Conservation (phyloP, 345 rosid genomes). For the Cochlearia excelsa region DNA sequence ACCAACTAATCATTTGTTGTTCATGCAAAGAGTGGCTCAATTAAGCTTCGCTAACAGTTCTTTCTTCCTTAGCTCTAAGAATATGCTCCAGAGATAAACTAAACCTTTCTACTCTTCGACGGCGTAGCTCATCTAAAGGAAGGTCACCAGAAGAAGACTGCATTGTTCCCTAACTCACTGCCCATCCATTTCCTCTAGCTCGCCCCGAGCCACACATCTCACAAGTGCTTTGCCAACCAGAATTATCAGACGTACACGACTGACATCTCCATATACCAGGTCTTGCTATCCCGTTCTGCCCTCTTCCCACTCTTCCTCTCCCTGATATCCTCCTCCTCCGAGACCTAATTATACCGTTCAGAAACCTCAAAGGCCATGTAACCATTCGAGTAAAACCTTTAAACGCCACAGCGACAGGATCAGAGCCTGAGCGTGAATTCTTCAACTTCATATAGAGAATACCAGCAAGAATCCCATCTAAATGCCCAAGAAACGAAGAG, state of each 20-base stretch:
- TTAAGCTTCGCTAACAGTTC: conserved; percentile 24
- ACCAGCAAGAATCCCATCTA: conserved; percentile 93
- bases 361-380: conserved; percentile 62
- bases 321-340: conserved; percentile 56
- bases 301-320: conserved; percentile 66
- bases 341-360: conserved; percentile 35
- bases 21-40: conserved; percentile 7
- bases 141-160: conserved; percentile 37
- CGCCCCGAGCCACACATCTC: conserved; percentile 83
- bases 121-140: conserved; percentile 73
- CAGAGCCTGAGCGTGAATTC: conserved; percentile 48
- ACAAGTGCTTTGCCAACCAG: conserved; percentile 51
- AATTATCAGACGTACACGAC: conserved; percentile 80
- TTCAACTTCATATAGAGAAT: conserved; percentile 66
- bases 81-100: conserved; percentile 37
- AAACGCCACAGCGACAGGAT: conserved; percentile 51
- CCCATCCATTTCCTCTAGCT: conserved; percentile 35
- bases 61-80: conserved; percentile 12
- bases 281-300: conserved; percentile 37
- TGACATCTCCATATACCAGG: conserved; percentile 74
- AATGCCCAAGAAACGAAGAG: conserved; percentile 90
- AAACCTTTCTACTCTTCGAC: conserved; percentile 78
- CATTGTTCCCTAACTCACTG: conserved; percentile 26
- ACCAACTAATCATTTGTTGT: too few species aligned
- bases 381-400: conserved; percentile 42